Evolutionary conservation across 2,329 filamentous ascomycete species (phyloP), one percentile per base, ranked within the genome.

Genomic region (Cladosporium sp.): DNA sequence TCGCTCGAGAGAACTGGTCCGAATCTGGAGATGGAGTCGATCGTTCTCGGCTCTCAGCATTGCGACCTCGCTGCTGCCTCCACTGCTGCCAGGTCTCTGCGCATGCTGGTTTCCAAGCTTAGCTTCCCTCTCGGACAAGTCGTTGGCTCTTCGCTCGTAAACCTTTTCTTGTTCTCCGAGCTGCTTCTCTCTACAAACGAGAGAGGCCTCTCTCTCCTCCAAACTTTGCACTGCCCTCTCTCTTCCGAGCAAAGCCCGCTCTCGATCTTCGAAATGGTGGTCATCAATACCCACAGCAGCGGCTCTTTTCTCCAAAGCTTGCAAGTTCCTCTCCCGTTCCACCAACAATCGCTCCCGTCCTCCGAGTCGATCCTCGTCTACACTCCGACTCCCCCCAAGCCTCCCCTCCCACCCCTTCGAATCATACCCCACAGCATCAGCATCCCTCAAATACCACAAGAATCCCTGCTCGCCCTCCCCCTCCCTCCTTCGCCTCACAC

Each of bases 11-110:
- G 46, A 49, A 3, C 22, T 42, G n/a, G 46, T 43, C 14, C 46
- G 22, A 3, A 49, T 11, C 13, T 49, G 46, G 18, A 49, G 37
- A 13, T 49, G 46, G 14, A 49, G 37, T 8, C 42, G 42, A 9
- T 49, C 46, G 11, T 49, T 49, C 10, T 49, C 46, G 3, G 46
- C 37, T 28, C 42, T 49, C 35, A 49, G 38, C 14, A 49, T 19
- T 14, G 46, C 46, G 7, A 49, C 18, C 4, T 22, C 31, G 8
- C 32, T 49, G 38, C 28, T 49, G 7, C 33, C 22, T n/a, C 28
- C 19, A 14, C n/a, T 38, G n/a, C 35, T 14, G 35, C 35, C 16
- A 9, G 8, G 10, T 14, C n/a, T 38, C n/a, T 38, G 35, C 22
- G 14, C 3, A 18, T 3, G 40, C 31, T 22, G 3, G 34, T 42